Percentiles rank a stretch among this genome's conserved stretches.
These are phyloP conservation scores for Colletotrichum tabaci DNA, from an alignment of 2,329 filamentous ascomycete genomes.

Conservation along the genomic window DNA sequence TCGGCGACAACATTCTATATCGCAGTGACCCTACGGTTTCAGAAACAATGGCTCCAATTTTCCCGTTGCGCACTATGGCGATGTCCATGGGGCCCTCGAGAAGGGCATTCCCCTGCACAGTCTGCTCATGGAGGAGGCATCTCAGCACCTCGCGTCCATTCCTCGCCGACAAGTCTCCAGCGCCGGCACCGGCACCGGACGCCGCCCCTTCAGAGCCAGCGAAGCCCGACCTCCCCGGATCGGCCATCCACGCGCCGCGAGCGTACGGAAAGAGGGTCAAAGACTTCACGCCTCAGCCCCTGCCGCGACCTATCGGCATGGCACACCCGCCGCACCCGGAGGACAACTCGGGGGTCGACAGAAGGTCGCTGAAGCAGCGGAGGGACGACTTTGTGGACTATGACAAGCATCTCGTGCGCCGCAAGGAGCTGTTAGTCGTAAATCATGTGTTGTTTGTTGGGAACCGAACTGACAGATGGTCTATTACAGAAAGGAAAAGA, in stretches of 20 bases:
- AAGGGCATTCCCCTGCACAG: constrained; percentile 59
- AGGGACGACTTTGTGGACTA: constrained; percentile 87
- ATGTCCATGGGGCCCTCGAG: constrained; percentile 50
- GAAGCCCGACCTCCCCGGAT: constrained; percentile 57
- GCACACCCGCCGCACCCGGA: constrained; percentile 79
- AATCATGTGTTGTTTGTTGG: too few species aligned
- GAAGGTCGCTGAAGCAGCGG: constrained; percentile 76
- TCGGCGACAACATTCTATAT: constrained; percentile 1
- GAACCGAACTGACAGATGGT: background rate
- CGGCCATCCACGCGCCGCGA: constrained; percentile 71
- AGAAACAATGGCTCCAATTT: constrained; percentile 24
- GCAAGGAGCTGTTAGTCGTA: constrained; percentile 78
- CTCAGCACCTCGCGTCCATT: constrained; percentile 62
- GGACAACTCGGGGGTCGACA: constrained; percentile 86
- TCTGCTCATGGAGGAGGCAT: constrained; percentile 66
- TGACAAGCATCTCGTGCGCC: constrained; percentile 84
- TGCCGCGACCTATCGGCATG: constrained; percentile 86
- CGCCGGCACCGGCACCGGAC: constrained; percentile 38
- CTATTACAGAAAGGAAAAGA: constrained; percentile 75
- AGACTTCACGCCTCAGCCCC: constrained; percentile 71
- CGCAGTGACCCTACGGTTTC: background rate
- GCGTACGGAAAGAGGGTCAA: constrained; percentile 70
- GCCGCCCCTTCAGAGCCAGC: constrained; percentile 48
- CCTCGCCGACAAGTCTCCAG: constrained; percentile 48
- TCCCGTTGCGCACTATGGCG: constrained; percentile 47